Evolutionary conservation across 1,139 yeast species (phyloP).

Genomic region (Blastobotrys persicus): DNA sequence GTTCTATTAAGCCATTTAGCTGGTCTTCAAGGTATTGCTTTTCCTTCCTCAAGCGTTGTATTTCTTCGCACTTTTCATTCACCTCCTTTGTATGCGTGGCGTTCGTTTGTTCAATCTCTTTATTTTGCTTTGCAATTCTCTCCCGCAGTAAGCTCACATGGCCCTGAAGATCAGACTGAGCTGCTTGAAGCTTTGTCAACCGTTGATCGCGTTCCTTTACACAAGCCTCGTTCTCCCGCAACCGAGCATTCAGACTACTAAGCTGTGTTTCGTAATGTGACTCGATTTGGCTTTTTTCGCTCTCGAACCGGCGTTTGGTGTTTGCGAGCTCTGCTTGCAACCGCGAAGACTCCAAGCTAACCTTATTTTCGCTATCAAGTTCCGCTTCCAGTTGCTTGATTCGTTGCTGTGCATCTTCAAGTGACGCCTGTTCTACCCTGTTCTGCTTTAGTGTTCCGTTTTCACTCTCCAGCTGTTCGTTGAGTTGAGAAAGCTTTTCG

Average conservation of each 20-base stretch:
- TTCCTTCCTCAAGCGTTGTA: not conserved
- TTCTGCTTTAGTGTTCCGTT: not conserved
- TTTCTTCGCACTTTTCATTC: conserved; percentile 1
- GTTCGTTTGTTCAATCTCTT: not conserved
- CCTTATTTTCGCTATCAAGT: not conserved
- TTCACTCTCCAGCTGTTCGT: conserved; percentile 10
- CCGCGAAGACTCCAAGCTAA: conserved; percentile 2
- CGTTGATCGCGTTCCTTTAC: not conserved
- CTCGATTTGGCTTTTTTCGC: not conserved
- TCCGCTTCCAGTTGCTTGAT: not conserved
- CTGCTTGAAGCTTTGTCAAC: not conserved
- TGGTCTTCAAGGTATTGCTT: conserved; percentile 6
- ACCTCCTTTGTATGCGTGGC: not conserved
- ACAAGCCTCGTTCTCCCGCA: not conserved
- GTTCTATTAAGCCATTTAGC: not conserved
- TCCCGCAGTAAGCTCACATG: conserved; percentile 4
- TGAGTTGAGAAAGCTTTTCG: conserved; percentile 5
- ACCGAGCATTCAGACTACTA: not conserved
- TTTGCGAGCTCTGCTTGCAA: not conserved
- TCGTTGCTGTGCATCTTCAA: not conserved
- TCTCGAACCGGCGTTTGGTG: not conserved
- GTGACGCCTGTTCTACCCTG: not conserved
- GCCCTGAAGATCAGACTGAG: not conserved
- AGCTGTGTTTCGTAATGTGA: not conserved
- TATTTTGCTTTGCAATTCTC: not conserved